Conservation (phyloP, 1,284 basidiomycete genomes). For the Schizophyllum amplum region DNA sequence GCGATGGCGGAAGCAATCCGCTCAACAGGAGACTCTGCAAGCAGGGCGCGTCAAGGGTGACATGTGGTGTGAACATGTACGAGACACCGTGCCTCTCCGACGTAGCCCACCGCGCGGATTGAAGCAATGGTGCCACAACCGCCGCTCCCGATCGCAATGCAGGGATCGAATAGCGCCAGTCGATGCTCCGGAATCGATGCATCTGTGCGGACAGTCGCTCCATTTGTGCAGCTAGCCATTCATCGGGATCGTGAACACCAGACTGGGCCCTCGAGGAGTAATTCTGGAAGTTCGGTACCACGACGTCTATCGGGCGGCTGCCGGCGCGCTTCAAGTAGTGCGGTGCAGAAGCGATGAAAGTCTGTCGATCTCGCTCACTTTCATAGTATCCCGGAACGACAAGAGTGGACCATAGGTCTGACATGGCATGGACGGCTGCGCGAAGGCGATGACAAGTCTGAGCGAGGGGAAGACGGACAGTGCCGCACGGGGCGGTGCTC, state of each 20-base stretch:
- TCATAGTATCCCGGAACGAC: neutral
- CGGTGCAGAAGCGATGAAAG: neutral
- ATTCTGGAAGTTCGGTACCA: neutral
- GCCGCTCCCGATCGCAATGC: no score
- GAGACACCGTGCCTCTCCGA: neutral
- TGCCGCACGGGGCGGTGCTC: neutral
- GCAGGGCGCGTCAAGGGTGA: neutral
- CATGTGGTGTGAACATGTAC: neutral
- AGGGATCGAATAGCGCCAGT: no score
- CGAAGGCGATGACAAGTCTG: neutral
- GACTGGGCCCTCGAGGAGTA: neutral
- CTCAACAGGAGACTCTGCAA: neutral
- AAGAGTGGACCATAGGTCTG: neutral
- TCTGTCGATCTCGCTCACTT: neutral
- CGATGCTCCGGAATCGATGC: neutral
- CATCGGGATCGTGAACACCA: neutral
- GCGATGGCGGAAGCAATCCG: neutral
- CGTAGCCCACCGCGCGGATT: neutral
- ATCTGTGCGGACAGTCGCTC: neutral
- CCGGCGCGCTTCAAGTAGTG: neutral
- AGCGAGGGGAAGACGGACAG: neutral
- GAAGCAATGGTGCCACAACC: neutral
- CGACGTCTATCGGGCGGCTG: neutral
- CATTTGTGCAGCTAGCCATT: neutral
- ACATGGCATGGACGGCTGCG: neutral